These are phyloP conservation scores for Sclerotinia nivalis DNA, from an alignment of 2,329 filamentous ascomycete genomes.

Conservation along the genomic window DNA sequence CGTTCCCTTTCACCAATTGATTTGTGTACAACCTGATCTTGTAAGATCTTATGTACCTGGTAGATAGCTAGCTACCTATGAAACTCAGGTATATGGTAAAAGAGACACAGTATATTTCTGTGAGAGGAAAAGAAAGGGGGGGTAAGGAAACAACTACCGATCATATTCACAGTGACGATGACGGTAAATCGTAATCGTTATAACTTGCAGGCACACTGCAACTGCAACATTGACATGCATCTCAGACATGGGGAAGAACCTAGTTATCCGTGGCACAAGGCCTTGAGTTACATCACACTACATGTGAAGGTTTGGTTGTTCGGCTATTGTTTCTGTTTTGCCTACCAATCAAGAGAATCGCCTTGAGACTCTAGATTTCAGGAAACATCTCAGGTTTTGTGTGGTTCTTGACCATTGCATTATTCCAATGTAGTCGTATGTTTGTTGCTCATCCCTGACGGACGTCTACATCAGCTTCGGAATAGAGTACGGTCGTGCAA, in stretches of 20 bases:
- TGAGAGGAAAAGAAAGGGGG: too few species aligned
- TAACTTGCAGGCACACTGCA: background rate
- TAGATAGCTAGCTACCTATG: too few species aligned
- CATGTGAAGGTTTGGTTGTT: background rate
- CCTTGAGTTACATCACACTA: background rate
- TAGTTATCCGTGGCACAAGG: background rate
- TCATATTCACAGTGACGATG: background rate
- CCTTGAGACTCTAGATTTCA: too few species aligned
- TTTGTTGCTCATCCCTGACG: too few species aligned
- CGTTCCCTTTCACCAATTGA: background rate
- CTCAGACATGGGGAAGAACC: constrained; percentile 2
- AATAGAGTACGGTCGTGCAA: too few species aligned
- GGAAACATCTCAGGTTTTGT: too few species aligned
- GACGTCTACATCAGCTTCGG: too few species aligned
- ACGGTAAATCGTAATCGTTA: background rate
- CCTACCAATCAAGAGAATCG: too few species aligned
- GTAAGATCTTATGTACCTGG: background rate
- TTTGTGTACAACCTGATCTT: background rate
- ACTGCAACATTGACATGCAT: background rate
- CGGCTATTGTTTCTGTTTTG: background rate
- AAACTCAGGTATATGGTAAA: background rate
- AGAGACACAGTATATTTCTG: background rate
- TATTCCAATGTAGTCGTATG: too few species aligned
- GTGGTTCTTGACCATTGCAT: too few species aligned
- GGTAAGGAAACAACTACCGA: background rate